Evolutionary conservation across 2,329 filamentous ascomycete genomes (phyloP), one percentile per base, ranked within the genome.

Genomic region (Didymella lethalis): DNA sequence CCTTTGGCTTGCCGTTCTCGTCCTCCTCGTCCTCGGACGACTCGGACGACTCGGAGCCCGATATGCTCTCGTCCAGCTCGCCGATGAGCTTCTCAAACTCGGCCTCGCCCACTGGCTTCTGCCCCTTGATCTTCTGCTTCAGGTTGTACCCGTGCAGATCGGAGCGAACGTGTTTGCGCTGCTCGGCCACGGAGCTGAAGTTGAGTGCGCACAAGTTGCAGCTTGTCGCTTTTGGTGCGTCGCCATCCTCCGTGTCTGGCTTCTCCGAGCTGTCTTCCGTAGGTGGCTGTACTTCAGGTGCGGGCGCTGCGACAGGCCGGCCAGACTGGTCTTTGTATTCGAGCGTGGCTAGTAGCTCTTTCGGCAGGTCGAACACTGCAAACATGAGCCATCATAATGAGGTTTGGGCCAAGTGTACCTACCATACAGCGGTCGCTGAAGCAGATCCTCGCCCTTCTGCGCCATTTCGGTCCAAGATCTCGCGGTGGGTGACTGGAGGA

Each of bases 91-190:
- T 91, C 74, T 95, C 91, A 66, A 99, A 99, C 32, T 97, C 93
- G 7, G 74, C 76, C 72, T 99, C 95, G 1, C 87, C 86, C 1
- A 97, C 89, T 0, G 91, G 79, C 10, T 84, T 84, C 57, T 84
- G 83, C 0, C 91, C 91, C 46, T 92, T 88, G 56, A 97, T 80
- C 80, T 92, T 96, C 74, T 94, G 91, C 78, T 97, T 98, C 61
- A 98, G 80, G 75, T 99, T 99, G 80, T 97, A 99, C 64, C 90
- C 86, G 76, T 99, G 95, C 48, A 96, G 83, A 72, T 99, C 95
- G 10, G 94, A 97, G 69, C 91, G 90, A 57, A 92, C 88, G 78
- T 99, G 95, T 59, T 87, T 85, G 61, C 92, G 86, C 74, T 98
- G 94, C 62, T 98, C 94, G 61, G 88, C 83, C 7, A 96, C 84